These are phyloP conservation scores for Vaucheria bursata DNA, from an alignment of 352 stramenopile genomes.

Conservation along the genomic window DNA sequence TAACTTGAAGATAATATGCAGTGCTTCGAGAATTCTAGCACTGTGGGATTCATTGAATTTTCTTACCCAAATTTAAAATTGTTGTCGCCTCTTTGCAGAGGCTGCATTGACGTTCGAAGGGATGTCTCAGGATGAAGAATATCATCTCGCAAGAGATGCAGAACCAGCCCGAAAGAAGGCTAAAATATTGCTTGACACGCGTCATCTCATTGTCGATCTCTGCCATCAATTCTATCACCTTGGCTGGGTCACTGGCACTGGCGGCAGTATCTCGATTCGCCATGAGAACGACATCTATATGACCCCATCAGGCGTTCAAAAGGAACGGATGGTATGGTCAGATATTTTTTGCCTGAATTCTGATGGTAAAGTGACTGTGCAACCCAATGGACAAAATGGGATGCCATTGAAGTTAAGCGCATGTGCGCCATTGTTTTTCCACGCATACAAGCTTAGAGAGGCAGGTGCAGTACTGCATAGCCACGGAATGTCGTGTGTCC, in stretches of 20 bases:
- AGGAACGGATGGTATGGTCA: constrained; percentile 85
- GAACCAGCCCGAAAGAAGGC: no score
- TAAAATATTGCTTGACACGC: neutral
- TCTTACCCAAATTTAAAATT: no score
- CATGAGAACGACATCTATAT: constrained; percentile 84
- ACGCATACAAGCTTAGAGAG: constrained; percentile 72
- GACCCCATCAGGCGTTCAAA: constrained; percentile 86
- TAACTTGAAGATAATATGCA: no score
- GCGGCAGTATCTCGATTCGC: constrained; percentile 82
- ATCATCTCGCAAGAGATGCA: no score
- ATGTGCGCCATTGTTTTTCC: constrained; percentile 83
- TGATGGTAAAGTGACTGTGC: constrained; percentile 3
- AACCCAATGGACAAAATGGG: neutral
- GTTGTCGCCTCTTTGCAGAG: no score
- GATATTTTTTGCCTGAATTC: constrained; percentile 82
- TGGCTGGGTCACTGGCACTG: constrained; percentile 87
- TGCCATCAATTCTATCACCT: constrained; percentile 50
- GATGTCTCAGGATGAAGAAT: no score
- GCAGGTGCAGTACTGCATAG: constrained; percentile 56
- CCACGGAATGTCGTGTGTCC: constrained; percentile 68
- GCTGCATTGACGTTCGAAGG: no score
- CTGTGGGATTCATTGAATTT: no score
- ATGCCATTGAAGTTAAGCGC: constrained; percentile 71
- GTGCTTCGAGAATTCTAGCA: no score
- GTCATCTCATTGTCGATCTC: constrained; percentile 44